Percentiles rank a stretch among this genome's conserved stretches.
phyloP scores from a whole-genome alignment of 164 flowering plant genomes.

The Tetrastigma voinierianum region DNA sequence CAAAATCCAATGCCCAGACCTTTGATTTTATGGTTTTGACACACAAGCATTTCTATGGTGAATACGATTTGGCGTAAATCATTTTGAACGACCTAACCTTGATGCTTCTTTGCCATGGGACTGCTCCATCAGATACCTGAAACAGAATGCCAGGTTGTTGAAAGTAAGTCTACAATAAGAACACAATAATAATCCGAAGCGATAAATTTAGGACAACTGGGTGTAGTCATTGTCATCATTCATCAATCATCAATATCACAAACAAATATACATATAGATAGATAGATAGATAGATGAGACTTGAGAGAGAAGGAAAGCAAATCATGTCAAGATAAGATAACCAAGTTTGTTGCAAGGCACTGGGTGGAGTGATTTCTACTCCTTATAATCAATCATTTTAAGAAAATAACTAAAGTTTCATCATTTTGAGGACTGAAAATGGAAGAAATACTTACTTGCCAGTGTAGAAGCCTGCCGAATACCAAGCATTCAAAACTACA shows the following conservation, averaged over 20 bases:
- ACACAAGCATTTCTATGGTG: no score
- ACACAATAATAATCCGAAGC: neutral
- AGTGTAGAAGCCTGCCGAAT: slow-evolving; percentile 73
- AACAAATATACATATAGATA: neutral
- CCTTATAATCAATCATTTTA: no score
- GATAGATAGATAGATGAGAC: no score
- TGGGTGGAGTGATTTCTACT: no score
- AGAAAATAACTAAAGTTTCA: neutral
- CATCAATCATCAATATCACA: no score
- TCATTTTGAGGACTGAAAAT: neutral
- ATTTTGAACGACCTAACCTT: slow-evolving; percentile 6
- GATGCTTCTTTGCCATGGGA: slow-evolving; percentile 25
- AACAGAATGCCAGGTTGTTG: neutral
- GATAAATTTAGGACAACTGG: neutral
- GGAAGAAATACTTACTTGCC: slow-evolving; percentile 55
- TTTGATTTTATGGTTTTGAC: neutral
- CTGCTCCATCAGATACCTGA: slow-evolving; percentile 55
- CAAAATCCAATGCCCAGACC: neutral
- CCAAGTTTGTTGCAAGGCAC: no score
- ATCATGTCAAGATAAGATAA: no score
- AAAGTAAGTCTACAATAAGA: neutral
- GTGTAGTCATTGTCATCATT: neutral
- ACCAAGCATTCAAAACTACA: slow-evolving; percentile 74
- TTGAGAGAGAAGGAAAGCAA: no score
- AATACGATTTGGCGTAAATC: neutral